phyloP scores from a whole-genome alignment of 2,329 filamentous ascomycete species.

The Diplocarpon rosae region DNA sequence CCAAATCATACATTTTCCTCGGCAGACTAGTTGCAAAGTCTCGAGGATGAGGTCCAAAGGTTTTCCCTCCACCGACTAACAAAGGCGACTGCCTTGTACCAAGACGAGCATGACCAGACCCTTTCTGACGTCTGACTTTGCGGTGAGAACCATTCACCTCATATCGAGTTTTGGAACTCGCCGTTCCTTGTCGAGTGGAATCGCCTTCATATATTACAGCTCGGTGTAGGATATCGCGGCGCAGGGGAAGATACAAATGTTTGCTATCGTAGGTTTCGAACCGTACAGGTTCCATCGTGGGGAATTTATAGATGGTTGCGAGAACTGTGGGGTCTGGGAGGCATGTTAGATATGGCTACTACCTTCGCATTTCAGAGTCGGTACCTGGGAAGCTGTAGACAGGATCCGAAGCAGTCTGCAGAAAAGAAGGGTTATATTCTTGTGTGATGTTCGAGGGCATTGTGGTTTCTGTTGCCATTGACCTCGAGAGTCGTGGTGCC shows the following conservation, averaged over 20 bases:
- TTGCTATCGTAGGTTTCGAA: constrained; percentile 70
- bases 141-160: constrained; percentile 75
- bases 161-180: constrained; percentile 66
- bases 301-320: constrained; percentile 83
- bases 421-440: constrained; percentile 9
- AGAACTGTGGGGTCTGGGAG: constrained; percentile 51
- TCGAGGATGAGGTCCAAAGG: constrained; percentile 81
- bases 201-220: constrained; percentile 92
- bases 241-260: constrained; percentile 77
- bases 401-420: constrained; percentile 7
- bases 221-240: constrained; percentile 84
- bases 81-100: constrained; percentile 76
- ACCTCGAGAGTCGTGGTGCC: constrained; percentile 30
- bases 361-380: background rate
- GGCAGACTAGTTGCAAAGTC: constrained; percentile 81
- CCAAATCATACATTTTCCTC: constrained; percentile 86
- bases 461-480: constrained; percentile 38
- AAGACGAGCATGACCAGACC: constrained; percentile 65
- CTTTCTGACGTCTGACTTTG: constrained; percentile 83
- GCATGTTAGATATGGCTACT: constrained; percentile 6
- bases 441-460: constrained; percentile 18
- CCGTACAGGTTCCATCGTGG: constrained; percentile 69
- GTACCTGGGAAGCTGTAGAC: constrained; percentile 11
- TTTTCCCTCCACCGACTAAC: constrained; percentile 73
- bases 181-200: constrained; percentile 75